These are phyloP conservation scores for Aspergillus ochraceoroseus DNA, from an alignment of 2,329 filamentous ascomycete species.

Conservation along the genomic window DNA sequence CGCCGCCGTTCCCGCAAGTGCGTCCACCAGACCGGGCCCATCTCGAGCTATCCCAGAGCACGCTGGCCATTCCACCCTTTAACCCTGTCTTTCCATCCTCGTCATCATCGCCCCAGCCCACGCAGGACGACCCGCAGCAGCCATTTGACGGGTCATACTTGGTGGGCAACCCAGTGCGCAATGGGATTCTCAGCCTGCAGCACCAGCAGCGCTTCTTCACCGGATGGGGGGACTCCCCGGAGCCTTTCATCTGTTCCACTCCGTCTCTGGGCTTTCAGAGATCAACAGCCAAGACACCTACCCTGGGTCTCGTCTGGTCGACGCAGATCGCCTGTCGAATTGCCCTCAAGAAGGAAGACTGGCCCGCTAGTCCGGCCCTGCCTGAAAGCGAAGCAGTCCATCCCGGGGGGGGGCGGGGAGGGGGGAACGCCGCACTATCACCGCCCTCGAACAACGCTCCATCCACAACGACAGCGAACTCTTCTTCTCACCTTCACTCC, in stretches of 20 bases:
- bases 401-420: background rate
- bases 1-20: conserved; percentile 15
- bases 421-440: background rate
- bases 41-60: conserved; percentile 18
- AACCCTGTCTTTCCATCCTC: conserved; percentile 26
- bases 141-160: conserved; percentile 33
- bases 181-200: conserved; percentile 65
- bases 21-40: conserved; percentile 14
- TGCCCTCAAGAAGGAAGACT: conserved; percentile 68
- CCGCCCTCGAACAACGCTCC: background rate
- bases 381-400: background rate
- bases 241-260: conserved; percentile 19
- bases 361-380: conserved; percentile 24
- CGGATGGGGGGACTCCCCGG: conserved; percentile 74
- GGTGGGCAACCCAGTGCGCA: conserved; percentile 37
- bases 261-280: conserved; percentile 8
- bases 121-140: conserved; percentile 25
- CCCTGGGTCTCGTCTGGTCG: conserved; percentile 82
- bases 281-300: conserved; percentile 67
- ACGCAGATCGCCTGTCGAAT: conserved; percentile 82
- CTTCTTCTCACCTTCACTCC: background rate
- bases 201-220: conserved; percentile 95
- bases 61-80: conserved; percentile 22
- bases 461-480: conserved; percentile 1
- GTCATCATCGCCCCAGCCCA: conserved; percentile 30